Percentiles rank a stretch among this genome's conserved stretches.
phyloP scores from a whole-genome alignment of 2,329 filamentous ascomycete species.

The Sarocladium brachiariae region DNA sequence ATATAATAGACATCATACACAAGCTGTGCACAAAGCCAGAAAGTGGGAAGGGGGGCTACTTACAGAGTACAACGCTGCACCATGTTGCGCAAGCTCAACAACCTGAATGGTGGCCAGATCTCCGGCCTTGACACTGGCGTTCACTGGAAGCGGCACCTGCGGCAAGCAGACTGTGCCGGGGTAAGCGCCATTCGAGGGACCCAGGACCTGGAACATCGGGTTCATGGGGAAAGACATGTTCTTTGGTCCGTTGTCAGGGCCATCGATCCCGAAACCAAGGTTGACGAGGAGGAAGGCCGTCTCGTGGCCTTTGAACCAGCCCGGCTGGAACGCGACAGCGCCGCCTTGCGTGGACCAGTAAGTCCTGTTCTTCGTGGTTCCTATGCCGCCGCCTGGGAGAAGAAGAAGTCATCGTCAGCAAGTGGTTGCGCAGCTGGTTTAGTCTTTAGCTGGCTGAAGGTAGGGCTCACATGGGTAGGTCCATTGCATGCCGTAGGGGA shows the following conservation, averaged over 20 bases:
- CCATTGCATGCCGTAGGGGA: slow-evolving; percentile 92
- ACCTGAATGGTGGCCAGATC: slow-evolving; percentile 88
- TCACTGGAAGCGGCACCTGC: slow-evolving; percentile 75
- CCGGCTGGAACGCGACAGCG: slow-evolving; percentile 83
- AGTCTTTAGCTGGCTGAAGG: too few species aligned
- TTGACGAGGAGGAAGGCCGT: slow-evolving; percentile 86
- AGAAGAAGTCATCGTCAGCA: too few species aligned
- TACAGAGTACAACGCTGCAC: slow-evolving; percentile 76
- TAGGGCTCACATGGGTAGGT: slow-evolving; percentile 76
- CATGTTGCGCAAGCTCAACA: slow-evolving; percentile 76
- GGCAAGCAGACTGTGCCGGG: slow-evolving; percentile 84
- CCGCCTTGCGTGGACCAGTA: slow-evolving; percentile 87
- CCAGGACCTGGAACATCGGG: slow-evolving; percentile 72
- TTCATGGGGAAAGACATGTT: slow-evolving; percentile 89
- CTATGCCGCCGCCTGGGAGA: slow-evolving; percentile 71
- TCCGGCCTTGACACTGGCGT: slow-evolving; percentile 65
- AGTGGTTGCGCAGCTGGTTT: too few species aligned
- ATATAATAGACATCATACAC: too few species aligned
- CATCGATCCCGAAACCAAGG: slow-evolving; percentile 70
- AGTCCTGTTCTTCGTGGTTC: slow-evolving; percentile 72
- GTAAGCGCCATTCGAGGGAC: slow-evolving; percentile 77
- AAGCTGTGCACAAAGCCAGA: background rate
- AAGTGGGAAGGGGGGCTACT: slow-evolving; percentile 22
- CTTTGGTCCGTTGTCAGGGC: slow-evolving; percentile 55
- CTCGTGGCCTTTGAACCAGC: slow-evolving; percentile 88